Evolutionary conservation across 176 grass and related monocot genomes (phyloP).

Genomic region (Oryza longistaminata): DNA sequence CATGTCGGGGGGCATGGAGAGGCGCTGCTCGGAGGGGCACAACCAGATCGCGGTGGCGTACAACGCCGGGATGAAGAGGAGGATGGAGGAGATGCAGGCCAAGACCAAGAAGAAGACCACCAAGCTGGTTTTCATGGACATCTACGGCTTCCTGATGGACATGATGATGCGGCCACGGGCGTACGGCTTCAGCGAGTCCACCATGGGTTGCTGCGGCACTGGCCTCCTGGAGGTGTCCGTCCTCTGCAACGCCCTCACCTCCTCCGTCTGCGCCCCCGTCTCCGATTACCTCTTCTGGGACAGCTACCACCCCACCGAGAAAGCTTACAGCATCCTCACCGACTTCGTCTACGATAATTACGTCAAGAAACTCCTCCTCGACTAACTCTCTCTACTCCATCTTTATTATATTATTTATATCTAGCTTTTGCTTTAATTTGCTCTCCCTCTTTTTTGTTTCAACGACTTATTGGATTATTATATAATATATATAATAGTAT

Average conservation of each 20-base stretch:
- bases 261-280: constrained; percentile 50
- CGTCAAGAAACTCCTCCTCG: neutral
- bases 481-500: no score
- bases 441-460: no score
- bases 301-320: constrained; percentile 85
- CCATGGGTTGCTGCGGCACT: constrained; percentile 67
- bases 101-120: neutral
- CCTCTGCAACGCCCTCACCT: constrained; percentile 62
- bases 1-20: constrained; percentile 39
- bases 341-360: constrained; percentile 44
- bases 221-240: constrained; percentile 68
- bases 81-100: constrained; percentile 14
- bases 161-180: constrained; percentile 54
- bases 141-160: constrained; percentile 60
- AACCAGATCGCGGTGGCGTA: constrained; percentile 57
- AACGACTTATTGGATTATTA: no score
- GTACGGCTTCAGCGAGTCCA: constrained; percentile 67
- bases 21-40: constrained; percentile 49
- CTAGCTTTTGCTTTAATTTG: no score
- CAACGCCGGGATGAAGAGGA: constrained; percentile 44
- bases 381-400: no score
- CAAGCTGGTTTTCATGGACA: constrained; percentile 57
- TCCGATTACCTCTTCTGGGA: constrained; percentile 83
- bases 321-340: constrained; percentile 61
- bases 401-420: no score